These are phyloP conservation scores for Thalassiosira hispida DNA, from an alignment of 352 stramenopile species.

Conservation along the genomic window DNA sequence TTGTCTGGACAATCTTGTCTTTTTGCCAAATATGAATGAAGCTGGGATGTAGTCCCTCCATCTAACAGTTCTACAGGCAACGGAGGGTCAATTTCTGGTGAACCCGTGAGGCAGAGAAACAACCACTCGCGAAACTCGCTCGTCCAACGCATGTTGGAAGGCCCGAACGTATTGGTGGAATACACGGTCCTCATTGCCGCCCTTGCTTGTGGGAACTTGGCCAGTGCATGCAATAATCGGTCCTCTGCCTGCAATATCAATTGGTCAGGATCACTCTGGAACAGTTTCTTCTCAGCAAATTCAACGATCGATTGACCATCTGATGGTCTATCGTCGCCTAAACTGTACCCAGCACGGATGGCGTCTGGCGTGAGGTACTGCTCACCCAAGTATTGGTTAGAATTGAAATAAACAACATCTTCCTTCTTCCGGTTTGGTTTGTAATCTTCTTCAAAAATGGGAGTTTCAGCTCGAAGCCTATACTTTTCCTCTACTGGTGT, in stretches of 20 bases:
- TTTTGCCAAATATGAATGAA: conserved; percentile 43
- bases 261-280: conserved; percentile 44
- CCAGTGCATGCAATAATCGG: conserved; percentile 61
- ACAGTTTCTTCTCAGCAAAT: conserved; percentile 41
- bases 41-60: conserved; percentile 34
- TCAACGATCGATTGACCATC: conserved; percentile 36
- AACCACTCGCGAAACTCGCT: conserved; percentile 62
- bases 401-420: conserved; percentile 74
- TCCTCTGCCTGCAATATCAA: conserved; percentile 57
- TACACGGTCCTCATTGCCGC: conserved; percentile 55
- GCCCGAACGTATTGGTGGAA: conserved; percentile 38
- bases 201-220: conserved; percentile 58
- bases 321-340: conserved; percentile 31
- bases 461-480: conserved; percentile 25
- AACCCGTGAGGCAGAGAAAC: conserved; percentile 63
- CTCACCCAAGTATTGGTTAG: conserved; percentile 70
- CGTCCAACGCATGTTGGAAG: conserved; percentile 62
- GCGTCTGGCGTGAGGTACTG: conserved; percentile 63
- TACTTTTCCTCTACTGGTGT: conserved; percentile 5
- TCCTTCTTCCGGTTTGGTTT: conserved; percentile 17
- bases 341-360: conserved; percentile 54
- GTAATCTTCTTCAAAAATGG: conserved; percentile 22
- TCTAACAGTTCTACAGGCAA: conserved; percentile 46
- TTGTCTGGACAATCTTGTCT: conserved; percentile 44
- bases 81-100: conserved; percentile 36